phyloP scores from a whole-genome alignment of 2,329 filamentous ascomycete species.

The Pestalotiopsis fici region DNA sequence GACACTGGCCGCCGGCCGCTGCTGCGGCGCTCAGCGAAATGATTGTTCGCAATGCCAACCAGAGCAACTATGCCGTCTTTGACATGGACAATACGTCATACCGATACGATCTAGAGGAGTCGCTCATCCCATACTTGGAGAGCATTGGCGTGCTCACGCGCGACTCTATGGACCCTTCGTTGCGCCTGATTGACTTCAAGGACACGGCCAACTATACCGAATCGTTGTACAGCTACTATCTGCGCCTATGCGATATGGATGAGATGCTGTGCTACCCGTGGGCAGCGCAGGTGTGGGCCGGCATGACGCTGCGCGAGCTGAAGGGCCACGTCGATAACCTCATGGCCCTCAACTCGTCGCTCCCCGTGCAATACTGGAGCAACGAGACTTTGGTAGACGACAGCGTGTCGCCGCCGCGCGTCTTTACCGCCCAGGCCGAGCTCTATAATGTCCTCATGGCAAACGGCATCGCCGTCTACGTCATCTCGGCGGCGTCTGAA shows the following conservation, averaged over 20 bases:
- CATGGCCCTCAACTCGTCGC: constrained; percentile 40
- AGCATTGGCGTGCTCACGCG: constrained; percentile 40
- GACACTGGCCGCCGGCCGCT: constrained; percentile 37
- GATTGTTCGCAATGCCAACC: constrained; percentile 38
- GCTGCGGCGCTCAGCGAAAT: constrained; percentile 35
- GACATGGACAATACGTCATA: constrained; percentile 49
- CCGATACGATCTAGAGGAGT: constrained; percentile 43
- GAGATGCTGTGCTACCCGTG: constrained; percentile 44
- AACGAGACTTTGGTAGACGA: constrained; percentile 28
- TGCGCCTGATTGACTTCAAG: constrained; percentile 43
- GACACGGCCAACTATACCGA: constrained; percentile 38
- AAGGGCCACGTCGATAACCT: constrained; percentile 48
- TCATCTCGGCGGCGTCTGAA: constrained; percentile 42
- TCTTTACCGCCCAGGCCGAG: constrained; percentile 42
- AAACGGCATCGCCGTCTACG: constrained; percentile 44
- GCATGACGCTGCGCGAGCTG: constrained; percentile 43
- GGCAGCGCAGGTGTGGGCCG: constrained; percentile 41
- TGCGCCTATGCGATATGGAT: constrained; percentile 42
- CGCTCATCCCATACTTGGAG: constrained; percentile 43
- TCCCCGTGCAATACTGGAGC: constrained; percentile 37
- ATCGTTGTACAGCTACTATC: constrained; percentile 46
- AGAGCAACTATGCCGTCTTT: constrained; percentile 38
- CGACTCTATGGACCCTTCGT: constrained; percentile 38
- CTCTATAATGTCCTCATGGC: constrained; percentile 43
- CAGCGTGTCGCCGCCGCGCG: constrained; percentile 32